These are phyloP conservation scores for Aspergillus mulundensis DNA, from an alignment of 495 filamentous ascomycete species.

Conservation along the genomic window DNA sequence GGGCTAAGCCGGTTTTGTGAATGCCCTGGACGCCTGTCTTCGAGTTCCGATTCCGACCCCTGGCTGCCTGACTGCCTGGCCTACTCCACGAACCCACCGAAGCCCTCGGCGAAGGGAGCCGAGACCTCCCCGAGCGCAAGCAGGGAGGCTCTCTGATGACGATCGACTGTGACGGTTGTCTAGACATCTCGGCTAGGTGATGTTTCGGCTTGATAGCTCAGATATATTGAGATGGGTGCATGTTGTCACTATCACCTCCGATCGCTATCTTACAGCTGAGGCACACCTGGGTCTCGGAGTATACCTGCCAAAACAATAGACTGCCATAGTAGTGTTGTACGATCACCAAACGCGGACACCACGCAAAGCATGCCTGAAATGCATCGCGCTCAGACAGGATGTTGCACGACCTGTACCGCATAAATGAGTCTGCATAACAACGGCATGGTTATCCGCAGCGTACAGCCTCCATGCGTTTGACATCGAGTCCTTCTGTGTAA, in stretches of 20 bases:
- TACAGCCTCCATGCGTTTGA: slow-evolving; percentile 9
- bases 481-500: slow-evolving; percentile 1
- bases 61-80: slow-evolving; percentile 26
- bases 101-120: not conserved
- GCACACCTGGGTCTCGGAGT: not conserved
- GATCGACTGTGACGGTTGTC: slow-evolving; percentile 22
- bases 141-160: slow-evolving; percentile 19
- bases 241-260: not conserved
- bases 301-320: not conserved
- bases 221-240: not conserved
- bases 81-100: slow-evolving; percentile 18
- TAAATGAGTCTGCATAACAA: not conserved
- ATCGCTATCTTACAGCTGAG: not conserved
- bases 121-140: not conserved
- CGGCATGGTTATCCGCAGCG: slow-evolving; percentile 3
- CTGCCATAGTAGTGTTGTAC: not conserved
- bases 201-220: not conserved
- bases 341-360: not conserved
- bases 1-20: not conserved
- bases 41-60: slow-evolving; percentile 1
- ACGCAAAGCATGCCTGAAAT: not conserved
- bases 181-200: not conserved
- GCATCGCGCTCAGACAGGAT: not conserved
- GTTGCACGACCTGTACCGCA: slow-evolving; percentile 2
- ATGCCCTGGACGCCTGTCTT: not conserved